Evolutionary conservation across 768 basidiomycete genomes (phyloP), one percentile per base, ranked within the genome.

Genomic region (Pulveroboletus sp.): DNA sequence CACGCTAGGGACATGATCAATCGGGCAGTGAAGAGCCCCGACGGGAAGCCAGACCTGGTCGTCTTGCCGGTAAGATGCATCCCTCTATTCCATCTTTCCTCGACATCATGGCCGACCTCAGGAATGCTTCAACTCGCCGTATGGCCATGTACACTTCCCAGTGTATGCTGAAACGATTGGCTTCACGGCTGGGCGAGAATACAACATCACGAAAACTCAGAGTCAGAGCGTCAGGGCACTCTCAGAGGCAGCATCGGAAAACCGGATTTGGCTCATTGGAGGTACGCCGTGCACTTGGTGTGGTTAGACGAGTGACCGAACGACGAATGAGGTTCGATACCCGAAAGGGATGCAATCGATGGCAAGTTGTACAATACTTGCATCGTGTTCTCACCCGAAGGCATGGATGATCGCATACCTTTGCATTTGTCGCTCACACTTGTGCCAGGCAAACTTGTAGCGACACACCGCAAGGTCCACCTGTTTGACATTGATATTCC

Each of bases 401-500:
- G 89, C 80, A 50, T 24, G 63, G 31, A 43, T 43, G 26, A 26
- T 31, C 30, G 28, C 14, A 27, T 43, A 17, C 15, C 36, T 24
- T 36, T n/a, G 3, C 36, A 7, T 7, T 32, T 36, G 31, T 41
- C 35, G 33, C 44, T 58, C 15, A 49, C 14, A 21, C 39, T 33
- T 36, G 52, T 12, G 8, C n/a, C 39, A 91, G 93, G 94, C 24
- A 82, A 90, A 47, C 76, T 98, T 24, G 79, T 98, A 12, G 86
- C 87, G 0, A 81, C 79, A 35, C 93, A 98, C 69, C 85, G 95
- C 46, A 99, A 99, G 69, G 79, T 98, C 2, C 96, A 99, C 64
- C 74, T 99, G 5, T 99, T 98, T 68, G 95, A 99, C 65, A 97
- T 98, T 54, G 93, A 98, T 62, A 95, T 99, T 45, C 88, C 89